Evolutionary conservation across 2,329 filamentous ascomycete species (phyloP).

Genomic region (Microascus cirrosus): DNA sequence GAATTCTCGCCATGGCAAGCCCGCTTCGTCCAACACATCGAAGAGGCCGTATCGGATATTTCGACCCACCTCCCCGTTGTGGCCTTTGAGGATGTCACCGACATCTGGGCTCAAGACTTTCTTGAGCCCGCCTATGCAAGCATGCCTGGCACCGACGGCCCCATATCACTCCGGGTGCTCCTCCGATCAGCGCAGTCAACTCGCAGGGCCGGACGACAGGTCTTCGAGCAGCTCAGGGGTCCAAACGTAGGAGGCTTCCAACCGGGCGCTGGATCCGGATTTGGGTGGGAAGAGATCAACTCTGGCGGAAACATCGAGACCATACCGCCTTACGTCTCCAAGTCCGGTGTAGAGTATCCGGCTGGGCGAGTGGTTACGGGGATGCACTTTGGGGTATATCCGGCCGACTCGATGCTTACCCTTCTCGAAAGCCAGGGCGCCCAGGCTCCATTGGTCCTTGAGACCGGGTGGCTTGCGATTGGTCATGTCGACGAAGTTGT

Average conservation of each 20-base stretch:
- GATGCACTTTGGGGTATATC: constrained; percentile 4
- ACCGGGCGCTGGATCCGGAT: constrained; percentile 7
- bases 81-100: constrained; percentile 12
- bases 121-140: constrained; percentile 24
- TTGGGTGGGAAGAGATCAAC: constrained; percentile 10
- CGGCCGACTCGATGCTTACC: constrained; percentile 8
- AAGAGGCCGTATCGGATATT: constrained; percentile 6
- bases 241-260: constrained; percentile 20
- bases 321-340: constrained; percentile 16
- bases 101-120: constrained; percentile 27
- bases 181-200: constrained; percentile 17
- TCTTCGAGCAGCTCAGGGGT: constrained; percentile 19
- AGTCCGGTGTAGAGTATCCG: constrained; percentile 9
- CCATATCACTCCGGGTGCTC: constrained; percentile 19
- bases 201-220: constrained; percentile 16
- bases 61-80: constrained; percentile 11
- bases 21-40: constrained; percentile 12
- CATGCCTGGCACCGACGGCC: constrained; percentile 23
- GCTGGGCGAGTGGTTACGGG: constrained; percentile 9
- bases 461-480: constrained; percentile 17
- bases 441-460: constrained; percentile 17
- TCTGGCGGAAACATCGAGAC: constrained; percentile 23
- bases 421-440: constrained; percentile 16
- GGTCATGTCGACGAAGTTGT: constrained; percentile 23
- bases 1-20: constrained; percentile 3